Percentiles rank a stretch among this genome's conserved stretches.
These are phyloP conservation scores for Saprolegnia diclina DNA, from an alignment of 352 stramenopile genomes.

Conservation along the genomic window DNA sequence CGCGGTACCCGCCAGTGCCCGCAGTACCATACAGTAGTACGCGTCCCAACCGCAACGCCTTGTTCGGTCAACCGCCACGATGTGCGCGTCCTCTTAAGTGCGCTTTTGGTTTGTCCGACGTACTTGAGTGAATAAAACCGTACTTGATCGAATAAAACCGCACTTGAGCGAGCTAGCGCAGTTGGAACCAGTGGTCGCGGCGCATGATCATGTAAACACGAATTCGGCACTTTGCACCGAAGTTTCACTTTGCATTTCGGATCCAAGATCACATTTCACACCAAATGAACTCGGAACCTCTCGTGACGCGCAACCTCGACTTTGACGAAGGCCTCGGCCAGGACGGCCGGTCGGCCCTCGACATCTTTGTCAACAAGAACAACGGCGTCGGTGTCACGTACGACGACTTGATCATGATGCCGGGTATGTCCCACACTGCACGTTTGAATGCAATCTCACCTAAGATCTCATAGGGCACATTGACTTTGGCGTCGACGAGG, in stretches of 20 bases:
- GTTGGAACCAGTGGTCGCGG: constrained; percentile 16
- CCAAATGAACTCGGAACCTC: constrained; percentile 5
- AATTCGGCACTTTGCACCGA: not conserved
- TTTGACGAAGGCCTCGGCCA: constrained; percentile 27
- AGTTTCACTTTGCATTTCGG: constrained; percentile 26
- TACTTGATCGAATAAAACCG: constrained; percentile 3
- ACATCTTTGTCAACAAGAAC: constrained; percentile 86
- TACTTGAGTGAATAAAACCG: not conserved
- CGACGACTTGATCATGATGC: constrained; percentile 81
- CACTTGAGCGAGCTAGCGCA: not conserved
- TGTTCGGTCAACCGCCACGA: not conserved
- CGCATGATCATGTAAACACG: constrained; percentile 9
- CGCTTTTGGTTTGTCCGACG: not conserved
- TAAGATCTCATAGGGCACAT: constrained; percentile 78
- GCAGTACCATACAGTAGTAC: too few species aligned
- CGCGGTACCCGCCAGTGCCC: too few species aligned
- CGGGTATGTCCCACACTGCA: constrained; percentile 30
- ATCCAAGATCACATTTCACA: constrained; percentile 3
- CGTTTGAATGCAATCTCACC: not conserved
- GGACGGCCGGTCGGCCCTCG: constrained; percentile 67
- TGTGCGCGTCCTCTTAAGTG: not conserved
- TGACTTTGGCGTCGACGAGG: constrained; percentile 90
- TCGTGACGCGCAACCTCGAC: constrained; percentile 26
- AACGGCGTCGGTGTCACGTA: constrained; percentile 73
- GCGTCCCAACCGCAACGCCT: too few species aligned